These are phyloP conservation scores for Candida sp. DNA, from an alignment of 1,139 yeast genomes.

Conservation along the genomic window DNA sequence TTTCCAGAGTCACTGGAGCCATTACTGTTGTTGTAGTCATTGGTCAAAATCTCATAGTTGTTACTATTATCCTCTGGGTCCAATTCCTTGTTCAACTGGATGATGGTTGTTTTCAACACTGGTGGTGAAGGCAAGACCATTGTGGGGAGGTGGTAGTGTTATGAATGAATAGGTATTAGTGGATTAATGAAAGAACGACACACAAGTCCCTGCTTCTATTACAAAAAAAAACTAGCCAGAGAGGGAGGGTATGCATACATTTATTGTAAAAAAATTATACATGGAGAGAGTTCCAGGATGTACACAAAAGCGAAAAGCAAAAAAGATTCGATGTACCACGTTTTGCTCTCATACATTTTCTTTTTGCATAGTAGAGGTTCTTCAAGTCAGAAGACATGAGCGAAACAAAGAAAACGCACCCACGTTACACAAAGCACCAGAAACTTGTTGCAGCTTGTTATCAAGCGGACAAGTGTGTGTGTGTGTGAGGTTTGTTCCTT, in stretches of 20 bases:
- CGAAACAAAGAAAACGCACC: background rate
- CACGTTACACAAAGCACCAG: background rate
- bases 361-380: background rate
- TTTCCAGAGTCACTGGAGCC: conserved; percentile 1
- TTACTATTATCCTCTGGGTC: conserved; percentile 43
- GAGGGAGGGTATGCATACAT: background rate
- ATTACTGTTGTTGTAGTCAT: conserved; percentile 27
- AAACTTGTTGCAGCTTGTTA: background rate
- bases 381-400: background rate
- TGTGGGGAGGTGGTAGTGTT: background rate
- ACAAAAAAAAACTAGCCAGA: background rate
- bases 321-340: conserved; percentile 1
- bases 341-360: background rate
- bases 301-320: background rate
- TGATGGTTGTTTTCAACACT: conserved; percentile 62
- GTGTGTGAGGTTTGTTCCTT: no score
- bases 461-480: background rate
- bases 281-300: conserved; percentile 1
- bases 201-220: background rate
- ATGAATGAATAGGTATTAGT: no score
- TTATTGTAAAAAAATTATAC: background rate
- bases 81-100: conserved; percentile 57
- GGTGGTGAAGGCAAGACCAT: conserved; percentile 58
- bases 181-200: background rate
- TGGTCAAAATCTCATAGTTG: conserved; percentile 46